Evolutionary conservation across 2,329 filamentous ascomycete genomes (phyloP).

Genomic region (Drechslerella stenobrocha): DNA sequence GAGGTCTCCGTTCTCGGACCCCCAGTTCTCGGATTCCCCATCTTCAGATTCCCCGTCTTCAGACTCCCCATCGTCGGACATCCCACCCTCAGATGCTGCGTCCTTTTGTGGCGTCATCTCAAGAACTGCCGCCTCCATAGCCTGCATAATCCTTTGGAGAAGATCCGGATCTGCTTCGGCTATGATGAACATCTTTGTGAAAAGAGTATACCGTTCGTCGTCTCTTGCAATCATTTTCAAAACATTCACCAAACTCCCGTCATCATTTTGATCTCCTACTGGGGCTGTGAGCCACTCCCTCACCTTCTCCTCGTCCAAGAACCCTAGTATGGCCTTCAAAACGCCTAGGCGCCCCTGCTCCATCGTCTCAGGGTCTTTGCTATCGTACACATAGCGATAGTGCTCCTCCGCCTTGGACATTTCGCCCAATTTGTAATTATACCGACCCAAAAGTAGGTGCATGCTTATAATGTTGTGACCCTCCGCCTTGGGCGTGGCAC

Average conservation of each 20-base stretch:
- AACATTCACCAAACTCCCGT: too few relatives aligned
- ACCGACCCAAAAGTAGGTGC: constrained; percentile 43
- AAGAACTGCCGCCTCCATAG: constrained; percentile 48
- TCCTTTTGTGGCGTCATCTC: constrained; percentile 13
- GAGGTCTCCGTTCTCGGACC: too few relatives aligned
- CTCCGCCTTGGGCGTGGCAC: constrained; percentile 39
- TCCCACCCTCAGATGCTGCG: neutral
- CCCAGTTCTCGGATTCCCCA: too few relatives aligned
- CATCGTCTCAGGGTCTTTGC: too few relatives aligned
- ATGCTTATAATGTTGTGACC: constrained; percentile 41
- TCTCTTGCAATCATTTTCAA: too few relatives aligned
- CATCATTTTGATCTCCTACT: constrained; percentile 21
- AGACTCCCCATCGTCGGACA: too few relatives aligned
- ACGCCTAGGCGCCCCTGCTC: too few relatives aligned
- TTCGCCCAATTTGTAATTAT: constrained; percentile 21
- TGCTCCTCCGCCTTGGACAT: constrained; percentile 9
- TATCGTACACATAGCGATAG: constrained; percentile 1
- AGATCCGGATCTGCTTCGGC: constrained; percentile 43
- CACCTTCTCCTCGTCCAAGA: too few relatives aligned
- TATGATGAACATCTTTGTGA: constrained; percentile 48
- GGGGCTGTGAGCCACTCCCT: constrained; percentile 35
- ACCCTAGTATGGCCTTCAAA: too few relatives aligned
- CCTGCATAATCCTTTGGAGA: constrained; percentile 36
- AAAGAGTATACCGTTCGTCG: neutral
- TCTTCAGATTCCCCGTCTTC: too few relatives aligned